Evolutionary conservation across 371 early-diverging fungal species (phyloP), one percentile per base, ranked within the genome.

Genomic region (Rhizopus microsporus): DNA sequence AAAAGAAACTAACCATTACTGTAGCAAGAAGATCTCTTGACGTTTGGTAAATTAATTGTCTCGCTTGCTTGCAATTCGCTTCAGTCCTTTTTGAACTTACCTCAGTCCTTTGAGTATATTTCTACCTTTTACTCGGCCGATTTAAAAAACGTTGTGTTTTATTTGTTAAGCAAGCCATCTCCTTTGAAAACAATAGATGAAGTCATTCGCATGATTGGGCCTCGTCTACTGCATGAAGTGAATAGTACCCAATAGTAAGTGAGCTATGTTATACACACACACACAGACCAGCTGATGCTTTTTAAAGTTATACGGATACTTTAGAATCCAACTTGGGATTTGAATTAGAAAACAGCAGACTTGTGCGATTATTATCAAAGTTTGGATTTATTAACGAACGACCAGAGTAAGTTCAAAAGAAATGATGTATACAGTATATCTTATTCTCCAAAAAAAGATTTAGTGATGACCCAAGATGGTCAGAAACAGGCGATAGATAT

Each of bases 401-500:
- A 50, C 94, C 96, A 33, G 96, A 95, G 88, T 89, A 81, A 60
- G 81, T 61, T 43, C 2, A 53, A 49, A 42, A 16, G 9, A 47
- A 4, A 35, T 15, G 35, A 9, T 8, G 5, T 42, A 46, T 33
- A 10, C 30, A 16, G 35, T 12, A 8, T 34, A 10, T 15, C 23
- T 35, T 37, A 10, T 0, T 40, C 23, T 13, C 50, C 17, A 10
- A 15, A 17, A 12, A 38, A 12, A 89, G 88, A 57, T 92, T 90
- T 65, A 90, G 89, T 43, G 81, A 88, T 77, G 96, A 96, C 69
- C 87, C 93, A 4, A 83, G 87, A 48, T 98, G 98, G 97, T 87
- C 95, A 7, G 97, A 98, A 70, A 95, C 95, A 0, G 98, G 98
- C 7, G 97, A 97, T 70, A 75, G 94, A 37, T 97, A 97, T 68